These are phyloP conservation scores for Dothistroma pini DNA, from an alignment of 2,329 filamentous ascomycete genomes.

Conservation along the genomic window DNA sequence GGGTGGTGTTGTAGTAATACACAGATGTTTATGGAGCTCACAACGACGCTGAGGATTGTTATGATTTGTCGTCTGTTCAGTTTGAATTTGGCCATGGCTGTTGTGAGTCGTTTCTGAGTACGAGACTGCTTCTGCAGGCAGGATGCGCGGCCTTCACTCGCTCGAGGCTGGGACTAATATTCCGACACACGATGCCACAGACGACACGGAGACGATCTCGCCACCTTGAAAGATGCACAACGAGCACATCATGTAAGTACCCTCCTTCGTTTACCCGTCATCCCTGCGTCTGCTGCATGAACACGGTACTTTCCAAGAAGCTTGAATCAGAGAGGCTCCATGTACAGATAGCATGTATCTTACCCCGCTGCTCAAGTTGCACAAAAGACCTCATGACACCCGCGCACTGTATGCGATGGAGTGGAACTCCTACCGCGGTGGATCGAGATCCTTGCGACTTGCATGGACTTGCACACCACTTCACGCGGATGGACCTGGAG, in stretches of 20 bases:
- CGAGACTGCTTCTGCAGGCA: not conserved
- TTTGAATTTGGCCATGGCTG: not conserved
- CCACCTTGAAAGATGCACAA: not conserved
- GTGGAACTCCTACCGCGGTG: not conserved
- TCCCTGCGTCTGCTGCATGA: not conserved
- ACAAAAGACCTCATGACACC: not conserved
- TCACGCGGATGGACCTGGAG: not conserved
- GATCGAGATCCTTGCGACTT: not conserved
- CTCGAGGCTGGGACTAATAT: too few relatives aligned
- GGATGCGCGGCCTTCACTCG: too few relatives aligned
- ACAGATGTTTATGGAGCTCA: constrained; percentile 20
- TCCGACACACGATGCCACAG: not conserved
- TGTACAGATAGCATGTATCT: not conserved
- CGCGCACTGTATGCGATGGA: not conserved
- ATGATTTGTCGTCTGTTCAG: constrained; percentile 38
- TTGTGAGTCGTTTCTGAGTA: not conserved
- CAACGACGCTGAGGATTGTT: constrained; percentile 38
- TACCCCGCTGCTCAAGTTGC: not conserved
- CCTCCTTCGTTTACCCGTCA: not conserved
- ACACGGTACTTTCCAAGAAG: not conserved
- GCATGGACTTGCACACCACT: not conserved
- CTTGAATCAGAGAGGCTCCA: not conserved
- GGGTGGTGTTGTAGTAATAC: not conserved
- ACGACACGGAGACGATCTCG: not conserved
- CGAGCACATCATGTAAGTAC: not conserved